phyloP scores from a whole-genome alignment of 495 filamentous ascomycete species.

The Friedmanniomyces simplex region DNA sequence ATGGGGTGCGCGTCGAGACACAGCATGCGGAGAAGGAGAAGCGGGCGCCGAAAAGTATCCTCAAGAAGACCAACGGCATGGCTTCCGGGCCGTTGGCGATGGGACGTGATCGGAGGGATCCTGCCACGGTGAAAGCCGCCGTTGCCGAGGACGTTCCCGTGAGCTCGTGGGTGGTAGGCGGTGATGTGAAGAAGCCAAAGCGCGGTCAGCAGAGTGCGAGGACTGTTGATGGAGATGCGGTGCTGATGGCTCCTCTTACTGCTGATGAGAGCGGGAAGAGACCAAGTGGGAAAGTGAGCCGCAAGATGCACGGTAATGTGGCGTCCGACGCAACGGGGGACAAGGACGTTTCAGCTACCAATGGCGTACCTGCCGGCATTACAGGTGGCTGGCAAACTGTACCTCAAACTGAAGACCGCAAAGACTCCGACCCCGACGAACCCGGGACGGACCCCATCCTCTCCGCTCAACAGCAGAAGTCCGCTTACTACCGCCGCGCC shows the following conservation, averaged over 20 bases:
- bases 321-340: not conserved
- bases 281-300: no score
- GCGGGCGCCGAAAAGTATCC: not conserved
- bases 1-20: not conserved
- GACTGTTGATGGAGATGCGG: constrained; percentile 18
- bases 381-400: constrained; percentile 31
- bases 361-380: constrained; percentile 6
- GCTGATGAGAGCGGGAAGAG: constrained; percentile 6
- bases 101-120: not conserved
- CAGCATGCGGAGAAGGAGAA: not conserved
- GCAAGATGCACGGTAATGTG: not conserved
- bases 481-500: constrained; percentile 34
- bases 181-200: not conserved
- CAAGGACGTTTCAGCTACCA: not conserved
- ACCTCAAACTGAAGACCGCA: constrained; percentile 25
- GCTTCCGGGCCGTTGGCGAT: constrained; percentile 2
- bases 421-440: constrained; percentile 47
- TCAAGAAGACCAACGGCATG: not conserved
- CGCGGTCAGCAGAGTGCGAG: not conserved
- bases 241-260: not conserved
- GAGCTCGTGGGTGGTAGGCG: not conserved
- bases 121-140: not conserved
- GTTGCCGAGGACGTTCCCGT: not conserved
- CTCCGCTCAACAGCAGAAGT: constrained; percentile 25
- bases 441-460: constrained; percentile 64